Conservation (phyloP, 2,329 filamentous ascomycete genomes). For the Albophoma yamanashiensis region DNA sequence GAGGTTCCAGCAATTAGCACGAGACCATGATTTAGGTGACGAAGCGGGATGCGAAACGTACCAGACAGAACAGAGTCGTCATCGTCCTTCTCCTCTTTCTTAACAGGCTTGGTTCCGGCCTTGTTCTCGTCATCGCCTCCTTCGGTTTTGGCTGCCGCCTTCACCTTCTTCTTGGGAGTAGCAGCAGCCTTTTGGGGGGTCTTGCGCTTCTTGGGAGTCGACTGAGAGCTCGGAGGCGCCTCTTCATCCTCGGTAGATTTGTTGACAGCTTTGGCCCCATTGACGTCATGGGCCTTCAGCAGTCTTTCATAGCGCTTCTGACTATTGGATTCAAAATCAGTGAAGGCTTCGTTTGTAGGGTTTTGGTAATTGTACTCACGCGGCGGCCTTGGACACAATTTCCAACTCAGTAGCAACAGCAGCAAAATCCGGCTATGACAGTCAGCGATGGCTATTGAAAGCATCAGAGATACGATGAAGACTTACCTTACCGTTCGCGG, state of each 20-base stretch:
- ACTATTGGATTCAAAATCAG: constrained; percentile 23
- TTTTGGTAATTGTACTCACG: constrained; percentile 40
- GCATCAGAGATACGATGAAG: constrained; percentile 2
- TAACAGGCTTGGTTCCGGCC: constrained; percentile 6
- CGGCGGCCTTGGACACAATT: constrained; percentile 56
- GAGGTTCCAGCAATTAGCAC: neutral
- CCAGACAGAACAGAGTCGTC: constrained; percentile 15
- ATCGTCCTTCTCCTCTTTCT: constrained; percentile 13
- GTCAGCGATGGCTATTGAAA: constrained; percentile 1
- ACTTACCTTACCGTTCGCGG: constrained; percentile 46
- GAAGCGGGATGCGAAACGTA: constrained; percentile 5
- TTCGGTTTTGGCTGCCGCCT: constrained; percentile 12
- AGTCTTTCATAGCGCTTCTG: constrained; percentile 60
- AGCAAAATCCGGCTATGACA: constrained; percentile 49
- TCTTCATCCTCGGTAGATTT: constrained; percentile 5
- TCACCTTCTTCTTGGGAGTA: constrained; percentile 15
- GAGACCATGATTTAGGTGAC: neutral
- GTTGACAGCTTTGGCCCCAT: constrained; percentile 4
- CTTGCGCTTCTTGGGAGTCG: constrained; percentile 19
- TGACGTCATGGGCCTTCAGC: constrained; percentile 46
- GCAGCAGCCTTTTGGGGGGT: constrained; percentile 9
- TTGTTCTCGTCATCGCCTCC: constrained; percentile 11
- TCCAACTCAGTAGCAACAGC: constrained; percentile 52
- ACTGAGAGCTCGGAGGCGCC: constrained; percentile 1
- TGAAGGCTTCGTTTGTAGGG: neutral